Evolutionary conservation across 805 yeast genomes (phyloP), one percentile per base, ranked within the genome.

Genomic region (Cyberlindnera japonica): DNA sequence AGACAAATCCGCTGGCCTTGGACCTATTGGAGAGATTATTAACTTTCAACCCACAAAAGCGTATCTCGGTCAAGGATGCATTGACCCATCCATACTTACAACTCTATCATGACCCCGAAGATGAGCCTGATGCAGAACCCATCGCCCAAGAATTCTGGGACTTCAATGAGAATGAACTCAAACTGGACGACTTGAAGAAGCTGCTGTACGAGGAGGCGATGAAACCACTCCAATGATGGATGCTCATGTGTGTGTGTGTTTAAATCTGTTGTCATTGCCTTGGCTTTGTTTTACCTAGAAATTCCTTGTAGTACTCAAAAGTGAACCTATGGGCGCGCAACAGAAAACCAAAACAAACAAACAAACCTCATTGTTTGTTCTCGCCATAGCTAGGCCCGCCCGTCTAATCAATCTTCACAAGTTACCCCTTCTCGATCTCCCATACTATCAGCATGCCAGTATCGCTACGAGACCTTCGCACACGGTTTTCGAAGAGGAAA

Each of bases 171-270:
- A 65, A 62, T 33, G 89, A 89, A 54, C 71, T 88, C 40, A 72
- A 82, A 16, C 72, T 86, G 49, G 81, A 76, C 22, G 83, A 83
- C 49, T 71, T 91, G 61, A 88, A 88, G 62, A 71, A 72, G 49
- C 67, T 88, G 75, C 69, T 90, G 41, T 85, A 77, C 51, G 85
- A 83, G 37, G 96, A 90, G 65, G 83, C 90, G 35, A 81, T 83
- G 82, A 67, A 59, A 26, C 69, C 70, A 0, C 49, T 67, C 17
- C 57, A 53, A 38, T 44, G 33, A 40, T 13, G 3, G 5, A 13
- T 21, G 7, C 25, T 22, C 8, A 9, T 22, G 11, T 22, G 12
- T 22, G 11, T 9, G 25, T 9, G 25, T 23, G 25, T 23, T 23
- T 23, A 9, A 23, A 9, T n/a, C n/a, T n/a, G n/a, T n/a, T n/a